These are phyloP conservation scores for Mycena galopus DNA, from an alignment of 768 basidiomycete species.

Conservation along the genomic window DNA sequence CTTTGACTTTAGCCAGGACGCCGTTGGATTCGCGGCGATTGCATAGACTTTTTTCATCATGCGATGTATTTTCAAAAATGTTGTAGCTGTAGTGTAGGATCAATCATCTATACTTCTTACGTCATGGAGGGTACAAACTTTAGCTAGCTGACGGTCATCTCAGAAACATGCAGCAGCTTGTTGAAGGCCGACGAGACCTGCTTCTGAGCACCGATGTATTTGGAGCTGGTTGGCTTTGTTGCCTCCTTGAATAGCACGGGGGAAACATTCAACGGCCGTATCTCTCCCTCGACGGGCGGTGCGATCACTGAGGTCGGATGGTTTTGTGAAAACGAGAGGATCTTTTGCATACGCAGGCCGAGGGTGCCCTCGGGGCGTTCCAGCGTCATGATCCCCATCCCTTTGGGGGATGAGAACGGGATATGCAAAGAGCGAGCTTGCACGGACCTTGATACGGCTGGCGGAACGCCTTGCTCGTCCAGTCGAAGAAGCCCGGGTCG, in stretches of 20 bases:
- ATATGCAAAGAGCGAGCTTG: neutral
- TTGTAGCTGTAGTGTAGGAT: neutral
- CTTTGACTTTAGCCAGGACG: slow-evolving; percentile 51
- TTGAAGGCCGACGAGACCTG: neutral
- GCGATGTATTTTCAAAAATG: neutral
- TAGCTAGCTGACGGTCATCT: neutral
- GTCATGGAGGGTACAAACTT: neutral
- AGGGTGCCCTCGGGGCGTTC: slow-evolving; percentile 18
- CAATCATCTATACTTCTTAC: neutral
- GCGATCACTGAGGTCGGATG: neutral
- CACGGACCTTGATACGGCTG: slow-evolving; percentile 12
- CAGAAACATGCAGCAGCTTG: slow-evolving; percentile 8
- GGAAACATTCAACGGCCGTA: neutral
- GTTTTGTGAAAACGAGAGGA: neutral
- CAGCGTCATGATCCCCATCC: slow-evolving; percentile 21
- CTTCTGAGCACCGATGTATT: neutral
- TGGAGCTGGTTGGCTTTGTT: neutral
- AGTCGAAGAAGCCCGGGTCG: slow-evolving; percentile 13
- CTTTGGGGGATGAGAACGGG: neutral
- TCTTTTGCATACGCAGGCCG: slow-evolving; percentile 17
- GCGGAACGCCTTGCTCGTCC: neutral
- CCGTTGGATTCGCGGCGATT: slow-evolving; percentile 53
- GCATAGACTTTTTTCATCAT: neutral
- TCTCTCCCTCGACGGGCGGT: slow-evolving; percentile 24
- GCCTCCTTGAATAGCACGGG: slow-evolving; percentile 21